These are phyloP conservation scores for Tuber umbilicatum DNA, from an alignment of 495 filamentous ascomycete species.

Conservation along the genomic window DNA sequence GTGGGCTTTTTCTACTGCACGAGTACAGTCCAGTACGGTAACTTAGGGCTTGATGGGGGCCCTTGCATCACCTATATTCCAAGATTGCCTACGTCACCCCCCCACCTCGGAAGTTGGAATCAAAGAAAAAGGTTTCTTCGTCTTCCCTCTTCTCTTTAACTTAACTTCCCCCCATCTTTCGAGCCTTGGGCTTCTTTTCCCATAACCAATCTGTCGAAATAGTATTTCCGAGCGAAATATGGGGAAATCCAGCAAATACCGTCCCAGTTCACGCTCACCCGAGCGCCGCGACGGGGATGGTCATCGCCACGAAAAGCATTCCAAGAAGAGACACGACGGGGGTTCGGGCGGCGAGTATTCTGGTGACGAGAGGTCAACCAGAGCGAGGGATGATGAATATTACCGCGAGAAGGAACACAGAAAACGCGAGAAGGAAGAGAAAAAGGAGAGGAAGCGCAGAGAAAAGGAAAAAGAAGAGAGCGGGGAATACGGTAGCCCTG, in stretches of 20 bases:
- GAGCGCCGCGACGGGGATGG: slow-evolving; percentile 14
- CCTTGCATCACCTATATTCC: background rate
- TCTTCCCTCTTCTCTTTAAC: background rate
- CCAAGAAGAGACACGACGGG: slow-evolving; percentile 18
- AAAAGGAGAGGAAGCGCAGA: slow-evolving; percentile 20
- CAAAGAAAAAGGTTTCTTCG: background rate
- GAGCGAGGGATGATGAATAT: slow-evolving; percentile 8
- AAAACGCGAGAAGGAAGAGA: slow-evolving; percentile 21
- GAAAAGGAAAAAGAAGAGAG: slow-evolving; percentile 13
- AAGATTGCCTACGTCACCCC: background rate
- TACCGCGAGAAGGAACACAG: slow-evolving; percentile 24
- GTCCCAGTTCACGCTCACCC: slow-evolving; percentile 20
- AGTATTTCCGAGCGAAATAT: slow-evolving; percentile 11
- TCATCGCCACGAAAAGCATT: slow-evolving; percentile 5
- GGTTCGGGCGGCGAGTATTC: slow-evolving; percentile 10
- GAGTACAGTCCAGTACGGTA: too few relatives aligned
- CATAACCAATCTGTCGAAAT: background rate
- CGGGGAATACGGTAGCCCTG: slow-evolving; percentile 2
- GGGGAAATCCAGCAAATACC: slow-evolving; percentile 24
- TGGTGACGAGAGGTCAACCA: slow-evolving; percentile 5
- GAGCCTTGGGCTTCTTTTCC: background rate
- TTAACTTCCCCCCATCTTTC: background rate
- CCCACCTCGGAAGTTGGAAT: background rate
- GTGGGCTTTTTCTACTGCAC: too few relatives aligned
- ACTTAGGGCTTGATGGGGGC: background rate